Conservation (phyloP, 306 rosid genomes). For the Mucuna pruriens region DNA sequence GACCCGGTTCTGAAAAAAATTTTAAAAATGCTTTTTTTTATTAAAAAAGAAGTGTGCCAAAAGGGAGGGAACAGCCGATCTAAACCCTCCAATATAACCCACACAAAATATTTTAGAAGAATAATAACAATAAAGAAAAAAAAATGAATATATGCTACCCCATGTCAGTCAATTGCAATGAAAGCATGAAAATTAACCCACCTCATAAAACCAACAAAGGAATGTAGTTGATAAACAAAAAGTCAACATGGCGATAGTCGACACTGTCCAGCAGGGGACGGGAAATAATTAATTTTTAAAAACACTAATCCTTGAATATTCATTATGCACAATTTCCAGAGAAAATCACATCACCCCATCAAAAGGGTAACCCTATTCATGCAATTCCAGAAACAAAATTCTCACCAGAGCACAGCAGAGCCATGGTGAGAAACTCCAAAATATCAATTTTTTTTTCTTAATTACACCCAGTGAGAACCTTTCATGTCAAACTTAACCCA, state of each 20-base stretch:
- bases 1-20: not conserved
- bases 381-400: constrained; percentile 5
- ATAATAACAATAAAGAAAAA: not conserved
- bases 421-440: constrained; percentile 20
- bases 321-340: constrained; percentile 13
- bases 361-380: constrained; percentile 5
- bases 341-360: constrained; percentile 14
- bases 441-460: constrained; percentile 24
- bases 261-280: not conserved
- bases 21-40: not conserved
- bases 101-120: not conserved
- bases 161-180: not conserved
- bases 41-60: not conserved
- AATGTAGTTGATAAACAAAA: not conserved
- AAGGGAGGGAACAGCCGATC: not conserved
- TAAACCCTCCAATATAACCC: not conserved
- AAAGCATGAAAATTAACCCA: not conserved
- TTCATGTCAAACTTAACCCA: constrained; percentile 1
- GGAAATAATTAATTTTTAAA: not conserved
- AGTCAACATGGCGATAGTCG: constrained; percentile 20
- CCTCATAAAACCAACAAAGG: not conserved
- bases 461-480: constrained; percentile 16
- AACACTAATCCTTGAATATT: constrained; percentile 7
- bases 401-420: constrained; percentile 7
- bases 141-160: not conserved